Evolutionary conservation across 2,329 filamentous ascomycete species (phyloP).

Genomic region (Cladosporium sp.): DNA sequence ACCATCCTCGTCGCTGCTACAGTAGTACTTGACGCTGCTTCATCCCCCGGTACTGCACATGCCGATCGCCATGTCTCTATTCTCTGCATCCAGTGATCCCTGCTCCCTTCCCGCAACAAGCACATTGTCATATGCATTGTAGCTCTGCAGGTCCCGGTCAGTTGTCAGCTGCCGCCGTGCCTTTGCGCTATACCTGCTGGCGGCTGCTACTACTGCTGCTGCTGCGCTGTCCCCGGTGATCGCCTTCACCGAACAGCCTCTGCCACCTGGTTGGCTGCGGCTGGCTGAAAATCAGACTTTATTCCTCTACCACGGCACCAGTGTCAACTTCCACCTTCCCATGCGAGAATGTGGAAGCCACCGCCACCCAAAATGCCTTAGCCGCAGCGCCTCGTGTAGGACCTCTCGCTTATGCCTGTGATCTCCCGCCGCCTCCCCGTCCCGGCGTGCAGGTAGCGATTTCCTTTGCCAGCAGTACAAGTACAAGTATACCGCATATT

Average conservation of each 20-base stretch:
- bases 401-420: neutral
- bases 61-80: neutral
- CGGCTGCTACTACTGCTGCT: neutral
- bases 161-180: neutral
- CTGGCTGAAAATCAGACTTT: slow-evolving; percentile 1
- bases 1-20: too few relatives aligned
- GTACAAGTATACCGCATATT: too few relatives aligned
- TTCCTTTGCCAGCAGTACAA: neutral
- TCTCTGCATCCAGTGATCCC: neutral
- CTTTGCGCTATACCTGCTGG: neutral
- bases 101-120: neutral
- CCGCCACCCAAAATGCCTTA: neutral
- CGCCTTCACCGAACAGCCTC: neutral
- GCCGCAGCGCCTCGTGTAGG: neutral
- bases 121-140: neutral
- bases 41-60: neutral
- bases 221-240: neutral
- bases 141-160: neutral
- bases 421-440: neutral
- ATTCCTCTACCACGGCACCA: neutral
- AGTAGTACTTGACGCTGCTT: too few relatives aligned
- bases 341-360: slow-evolving; percentile 1
- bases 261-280: neutral
- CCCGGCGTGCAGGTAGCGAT: neutral
- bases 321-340: slow-evolving; percentile 1